Conservation (phyloP, 2,329 filamentous ascomycete genomes). For the Aspergillus calidoustus region DNA sequence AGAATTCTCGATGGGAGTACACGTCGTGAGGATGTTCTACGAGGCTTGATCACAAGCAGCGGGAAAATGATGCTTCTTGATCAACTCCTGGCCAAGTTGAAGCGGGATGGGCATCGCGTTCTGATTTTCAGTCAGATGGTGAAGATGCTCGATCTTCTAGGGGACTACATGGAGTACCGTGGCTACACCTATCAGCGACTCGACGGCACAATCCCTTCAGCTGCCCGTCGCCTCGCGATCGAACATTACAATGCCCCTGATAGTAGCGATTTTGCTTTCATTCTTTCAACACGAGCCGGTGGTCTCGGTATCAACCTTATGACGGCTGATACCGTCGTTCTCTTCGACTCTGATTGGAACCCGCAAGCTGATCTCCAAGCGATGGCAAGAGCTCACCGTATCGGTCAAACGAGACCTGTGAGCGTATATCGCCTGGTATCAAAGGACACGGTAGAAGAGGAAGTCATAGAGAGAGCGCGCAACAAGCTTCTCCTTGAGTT, state of each 20-base stretch:
- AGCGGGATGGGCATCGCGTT: conserved; percentile 90
- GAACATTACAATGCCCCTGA: conserved; percentile 98
- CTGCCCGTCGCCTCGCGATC: conserved; percentile 87
- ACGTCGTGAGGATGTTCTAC: conserved; percentile 86
- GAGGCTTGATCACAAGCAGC: conserved; percentile 92
- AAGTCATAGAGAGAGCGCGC: conserved; percentile 91
- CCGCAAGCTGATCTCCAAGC: conserved; percentile 97
- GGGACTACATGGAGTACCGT: conserved; percentile 88
- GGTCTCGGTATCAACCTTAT: conserved; percentile 99
- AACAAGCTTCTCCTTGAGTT: conserved; percentile 98
- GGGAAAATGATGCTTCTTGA: conserved; percentile 99
- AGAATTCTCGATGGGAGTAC: conserved; percentile 80
- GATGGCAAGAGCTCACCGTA: conserved; percentile 97
- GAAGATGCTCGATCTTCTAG: conserved; percentile 94
- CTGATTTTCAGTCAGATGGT: conserved; percentile 99
- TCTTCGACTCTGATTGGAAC: conserved; percentile 97
- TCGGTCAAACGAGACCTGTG: conserved; percentile 93
- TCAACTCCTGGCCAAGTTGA: conserved; percentile 90
- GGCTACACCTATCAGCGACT: conserved; percentile 96
- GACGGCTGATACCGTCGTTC: conserved; percentile 96
- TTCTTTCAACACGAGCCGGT: conserved; percentile 92
- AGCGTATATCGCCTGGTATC: conserved; percentile 96
- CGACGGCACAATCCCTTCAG: conserved; percentile 91
- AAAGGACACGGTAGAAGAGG: conserved; percentile 97
- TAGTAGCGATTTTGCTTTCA: conserved; percentile 94